These are phyloP conservation scores for Linderina pennispora DNA, from an alignment of 192 early-diverging fungal species.

Conservation along the genomic window DNA sequence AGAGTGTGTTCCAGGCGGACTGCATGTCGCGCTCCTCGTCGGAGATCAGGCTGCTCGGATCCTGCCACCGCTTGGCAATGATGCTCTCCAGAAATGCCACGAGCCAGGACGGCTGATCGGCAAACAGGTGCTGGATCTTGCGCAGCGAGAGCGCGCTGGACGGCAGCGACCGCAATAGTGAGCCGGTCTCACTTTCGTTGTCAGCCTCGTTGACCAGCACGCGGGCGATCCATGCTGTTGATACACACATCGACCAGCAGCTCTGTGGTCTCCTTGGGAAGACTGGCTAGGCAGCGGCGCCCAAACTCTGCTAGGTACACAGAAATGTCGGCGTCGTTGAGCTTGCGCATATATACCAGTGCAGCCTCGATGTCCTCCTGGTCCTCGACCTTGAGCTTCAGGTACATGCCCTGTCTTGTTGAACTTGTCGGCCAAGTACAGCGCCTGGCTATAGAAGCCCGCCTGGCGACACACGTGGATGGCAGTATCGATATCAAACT, in stretches of 20 bases:
- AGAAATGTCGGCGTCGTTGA: slow-evolving; percentile 20
- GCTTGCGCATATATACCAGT: slow-evolving; percentile 65
- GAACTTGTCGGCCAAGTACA: slow-evolving; percentile 82
- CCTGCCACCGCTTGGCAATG: slow-evolving; percentile 63
- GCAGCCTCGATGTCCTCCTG: slow-evolving; percentile 71
- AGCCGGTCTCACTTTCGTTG: neutral
- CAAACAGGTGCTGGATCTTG: slow-evolving; percentile 88
- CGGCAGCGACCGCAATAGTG: neutral
- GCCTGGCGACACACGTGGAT: slow-evolving; percentile 89
- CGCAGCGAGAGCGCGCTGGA: slow-evolving; percentile 36
- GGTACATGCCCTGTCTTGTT: slow-evolving; percentile 75
- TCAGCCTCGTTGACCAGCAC: neutral
- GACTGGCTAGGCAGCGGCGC: slow-evolving; percentile 27
- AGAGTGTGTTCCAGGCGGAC: slow-evolving; percentile 82
- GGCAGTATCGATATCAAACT: slow-evolving; percentile 93
- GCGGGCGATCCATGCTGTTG: slow-evolving; percentile 33
- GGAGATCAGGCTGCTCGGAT: slow-evolving; percentile 10
- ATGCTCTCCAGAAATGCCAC: slow-evolving; percentile 82
- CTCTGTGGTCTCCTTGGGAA: slow-evolving; percentile 38
- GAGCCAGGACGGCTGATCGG: slow-evolving; percentile 72
- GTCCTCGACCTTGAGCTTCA: slow-evolving; percentile 89
- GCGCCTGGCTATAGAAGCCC: slow-evolving; percentile 86
- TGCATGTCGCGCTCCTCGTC: slow-evolving; percentile 56
- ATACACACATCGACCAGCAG: slow-evolving; percentile 40
- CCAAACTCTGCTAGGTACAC: slow-evolving; percentile 41